phyloP scores from a whole-genome alignment of 2,329 filamentous ascomycete genomes.

The Reticulascus tulasneorum region DNA sequence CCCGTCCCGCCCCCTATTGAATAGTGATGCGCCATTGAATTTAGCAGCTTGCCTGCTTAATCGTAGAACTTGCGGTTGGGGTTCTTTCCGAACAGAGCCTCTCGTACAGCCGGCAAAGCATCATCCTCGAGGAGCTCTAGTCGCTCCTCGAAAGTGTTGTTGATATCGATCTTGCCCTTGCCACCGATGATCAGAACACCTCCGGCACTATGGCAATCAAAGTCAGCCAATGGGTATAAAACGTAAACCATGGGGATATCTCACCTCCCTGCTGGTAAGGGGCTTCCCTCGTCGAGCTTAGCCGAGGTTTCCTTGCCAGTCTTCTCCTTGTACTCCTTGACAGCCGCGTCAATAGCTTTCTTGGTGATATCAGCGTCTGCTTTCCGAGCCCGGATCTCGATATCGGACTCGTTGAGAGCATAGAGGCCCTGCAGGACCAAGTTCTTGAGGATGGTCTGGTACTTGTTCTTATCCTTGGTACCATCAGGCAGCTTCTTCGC shows the following conservation, averaged over 20 bases:
- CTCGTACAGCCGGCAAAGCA: slow-evolving; percentile 78
- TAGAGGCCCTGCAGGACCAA: slow-evolving; percentile 88
- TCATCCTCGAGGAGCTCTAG: slow-evolving; percentile 80
- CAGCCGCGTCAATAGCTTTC: slow-evolving; percentile 73
- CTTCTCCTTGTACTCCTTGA: slow-evolving; percentile 79
- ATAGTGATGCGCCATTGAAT: too few species aligned
- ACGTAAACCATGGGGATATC: too few species aligned
- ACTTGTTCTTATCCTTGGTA: slow-evolving; percentile 67
- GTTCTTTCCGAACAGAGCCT: slow-evolving; percentile 90
- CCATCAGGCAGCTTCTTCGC: slow-evolving; percentile 64
- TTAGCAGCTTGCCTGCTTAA: too few species aligned
- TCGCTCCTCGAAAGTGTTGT: slow-evolving; percentile 95
- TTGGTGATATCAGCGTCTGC: slow-evolving; percentile 72
- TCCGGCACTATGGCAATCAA: slow-evolving; percentile 59
- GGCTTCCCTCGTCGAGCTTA: slow-evolving; percentile 72
- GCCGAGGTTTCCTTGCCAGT: slow-evolving; percentile 65
- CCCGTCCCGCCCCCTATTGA: too few species aligned
- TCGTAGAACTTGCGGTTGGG: slow-evolving; percentile 94
- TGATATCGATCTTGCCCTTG: slow-evolving; percentile 92
- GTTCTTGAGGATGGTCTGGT: slow-evolving; percentile 71
- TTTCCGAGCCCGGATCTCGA: slow-evolving; percentile 73
- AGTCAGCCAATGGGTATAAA: neutral
- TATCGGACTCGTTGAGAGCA: slow-evolving; percentile 75
- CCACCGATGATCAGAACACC: slow-evolving; percentile 78
- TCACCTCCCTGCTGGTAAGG: slow-evolving; percentile 78